Conservation (phyloP, 2,329 filamentous ascomycete species). For the Epichloe coenophiala region DNA sequence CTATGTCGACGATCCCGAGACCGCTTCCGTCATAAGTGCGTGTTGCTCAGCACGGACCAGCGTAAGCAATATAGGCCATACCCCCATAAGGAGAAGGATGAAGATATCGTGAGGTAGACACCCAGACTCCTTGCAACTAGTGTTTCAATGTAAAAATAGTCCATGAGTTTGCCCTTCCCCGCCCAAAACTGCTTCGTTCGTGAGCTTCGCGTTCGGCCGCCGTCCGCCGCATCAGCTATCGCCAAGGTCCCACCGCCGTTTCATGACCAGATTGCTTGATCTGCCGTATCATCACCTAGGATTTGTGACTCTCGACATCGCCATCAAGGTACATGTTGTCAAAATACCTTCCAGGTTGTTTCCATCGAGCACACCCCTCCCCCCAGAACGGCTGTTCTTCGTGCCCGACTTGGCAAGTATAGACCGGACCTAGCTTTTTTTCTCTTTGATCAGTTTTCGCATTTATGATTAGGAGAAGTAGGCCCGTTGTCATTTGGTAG, state of each 20-base stretch:
- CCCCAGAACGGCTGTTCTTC: neutral
- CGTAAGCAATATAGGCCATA: neutral
- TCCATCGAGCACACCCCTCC: neutral
- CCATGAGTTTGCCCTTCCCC: neutral
- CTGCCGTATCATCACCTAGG: neutral
- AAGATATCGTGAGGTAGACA: too few species aligned
- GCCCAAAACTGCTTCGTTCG: neutral
- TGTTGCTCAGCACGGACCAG: neutral
- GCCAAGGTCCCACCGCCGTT: too few species aligned
- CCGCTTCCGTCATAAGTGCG: too few species aligned
- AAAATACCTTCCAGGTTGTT: neutral
- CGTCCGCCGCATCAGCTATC: too few species aligned
- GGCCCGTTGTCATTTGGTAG: slow-evolving; percentile 15
- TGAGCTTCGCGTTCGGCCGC: neutral
- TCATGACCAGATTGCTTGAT: neutral
- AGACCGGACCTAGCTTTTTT: too few species aligned
- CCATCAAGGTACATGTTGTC: neutral
- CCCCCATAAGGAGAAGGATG: too few species aligned
- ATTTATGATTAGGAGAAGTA: too few species aligned
- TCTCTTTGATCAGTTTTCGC: neutral
- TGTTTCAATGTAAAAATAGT: neutral
- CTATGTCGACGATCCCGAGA: too few species aligned
- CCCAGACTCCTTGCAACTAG: too few species aligned
- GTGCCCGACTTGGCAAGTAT: neutral
- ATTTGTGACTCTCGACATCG: neutral